Conservation (phyloP, 768 basidiomycete species). For the Tricholomella constricta region DNA sequence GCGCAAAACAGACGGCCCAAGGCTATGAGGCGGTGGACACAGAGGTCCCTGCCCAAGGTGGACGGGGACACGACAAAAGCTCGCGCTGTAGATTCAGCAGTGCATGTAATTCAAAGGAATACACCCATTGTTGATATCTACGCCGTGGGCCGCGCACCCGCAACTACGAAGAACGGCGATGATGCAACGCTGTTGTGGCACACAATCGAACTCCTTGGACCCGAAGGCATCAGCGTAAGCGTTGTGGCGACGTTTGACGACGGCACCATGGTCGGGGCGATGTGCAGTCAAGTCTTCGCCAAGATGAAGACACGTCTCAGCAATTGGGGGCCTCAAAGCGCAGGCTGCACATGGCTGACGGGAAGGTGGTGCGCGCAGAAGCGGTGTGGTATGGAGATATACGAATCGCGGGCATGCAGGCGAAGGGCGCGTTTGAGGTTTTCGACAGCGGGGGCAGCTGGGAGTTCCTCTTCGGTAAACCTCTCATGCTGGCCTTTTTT, state of each 20-base stretch:
- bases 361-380: too few species aligned
- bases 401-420: too few species aligned
- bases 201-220: background rate
- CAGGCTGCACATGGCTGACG: too few species aligned
- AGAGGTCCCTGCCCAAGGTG: background rate
- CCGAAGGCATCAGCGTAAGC: background rate
- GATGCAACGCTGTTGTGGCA: background rate
- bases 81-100: background rate
- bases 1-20: background rate
- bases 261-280: background rate
- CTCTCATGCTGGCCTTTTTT: too few species aligned
- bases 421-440: too few species aligned
- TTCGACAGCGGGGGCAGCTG: too few species aligned
- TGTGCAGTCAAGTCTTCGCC: background rate
- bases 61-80: background rate
- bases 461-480: too few species aligned
- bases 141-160: background rate
- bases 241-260: background rate
- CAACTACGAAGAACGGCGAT: background rate
- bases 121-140: background rate
- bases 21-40: background rate
- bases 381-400: too few species aligned
- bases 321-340: too few species aligned
- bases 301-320: too few species aligned
- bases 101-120: background rate